Evolutionary conservation across 306 rosid species (phyloP), one percentile per base, ranked within the genome.

Genomic region (Prunus padus): DNA sequence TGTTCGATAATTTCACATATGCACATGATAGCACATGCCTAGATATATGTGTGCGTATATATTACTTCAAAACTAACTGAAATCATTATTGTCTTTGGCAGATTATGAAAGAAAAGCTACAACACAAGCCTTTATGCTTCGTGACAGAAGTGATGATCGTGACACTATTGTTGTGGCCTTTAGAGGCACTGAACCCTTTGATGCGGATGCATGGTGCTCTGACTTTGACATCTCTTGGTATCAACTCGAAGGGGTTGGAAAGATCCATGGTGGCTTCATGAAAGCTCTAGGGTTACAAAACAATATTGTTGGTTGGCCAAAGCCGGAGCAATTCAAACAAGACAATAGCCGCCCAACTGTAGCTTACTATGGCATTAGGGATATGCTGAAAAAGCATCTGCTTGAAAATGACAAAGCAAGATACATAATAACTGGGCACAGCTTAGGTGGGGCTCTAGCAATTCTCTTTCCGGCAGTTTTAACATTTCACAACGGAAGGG

Each of bases 221-320:
- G 93, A 93, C 79, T 69, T 91, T 5, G 96, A 93, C 81, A 81
- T 93, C 42, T 93, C 97, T 0, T 93, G 98, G 98, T 93, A 93
- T 13, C 87, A 79, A 3, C 77, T 90, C 52, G 69, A 68, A 0
- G 88, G 80, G 0, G 56, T 79, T 1, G 98, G 96, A 37, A 89
- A 31, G 73, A 83, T 89, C 31, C 98, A 91, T 26, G 91, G 96
- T 3, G 97, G 98, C 18, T 93, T 91, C 47, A 88, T 91, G 92
- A 93, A 91, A 71, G 89, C 97, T 30, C 81, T 93, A 12, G 97
- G 97, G 4, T 73, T 91, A 37, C 89, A 82, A 4, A 85, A 75
- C 46, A 31, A 60, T 13, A 33, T 33, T 33, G 11, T 46, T 7
- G 96, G 97, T 18, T 93, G 89, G 88, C 92, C 97, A 0, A 67